Conservation (phyloP, 805 yeast species). For the Hermanozyma aechmeae region DNA sequence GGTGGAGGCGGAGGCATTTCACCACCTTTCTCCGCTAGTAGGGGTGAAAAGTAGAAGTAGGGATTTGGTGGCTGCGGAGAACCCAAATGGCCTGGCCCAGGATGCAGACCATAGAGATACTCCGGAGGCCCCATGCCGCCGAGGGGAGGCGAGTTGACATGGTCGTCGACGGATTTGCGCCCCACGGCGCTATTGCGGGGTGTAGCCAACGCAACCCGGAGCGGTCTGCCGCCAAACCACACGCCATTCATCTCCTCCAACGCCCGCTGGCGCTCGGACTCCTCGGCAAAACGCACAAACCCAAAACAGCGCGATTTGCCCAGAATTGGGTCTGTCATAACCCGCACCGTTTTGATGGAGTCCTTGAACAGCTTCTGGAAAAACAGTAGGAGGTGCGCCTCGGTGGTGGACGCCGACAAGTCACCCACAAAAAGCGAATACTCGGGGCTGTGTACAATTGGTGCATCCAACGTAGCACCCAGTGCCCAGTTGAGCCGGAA, state of each 20-base stretch:
- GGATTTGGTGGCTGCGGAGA: too few relatives aligned
- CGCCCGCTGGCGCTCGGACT: slow-evolving; percentile 59
- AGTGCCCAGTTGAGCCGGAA: slow-evolving; percentile 80
- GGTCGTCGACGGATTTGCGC: slow-evolving; percentile 4
- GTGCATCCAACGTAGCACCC: slow-evolving; percentile 67
- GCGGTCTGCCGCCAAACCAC: slow-evolving; percentile 70
- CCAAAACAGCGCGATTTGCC: slow-evolving; percentile 77
- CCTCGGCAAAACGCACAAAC: slow-evolving; percentile 67
- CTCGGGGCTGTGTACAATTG: slow-evolving; percentile 67
- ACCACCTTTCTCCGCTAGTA: too few relatives aligned
- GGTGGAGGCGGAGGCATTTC: too few relatives aligned
- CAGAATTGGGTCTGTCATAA: slow-evolving; percentile 77
- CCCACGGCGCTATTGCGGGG: slow-evolving; percentile 39
- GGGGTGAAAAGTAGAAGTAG: too few relatives aligned
- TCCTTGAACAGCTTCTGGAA: slow-evolving; percentile 56
- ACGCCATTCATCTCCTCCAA: slow-evolving; percentile 68
- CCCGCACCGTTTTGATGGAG: slow-evolving; percentile 70
- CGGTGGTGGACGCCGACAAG: slow-evolving; percentile 68
- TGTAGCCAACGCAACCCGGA: slow-evolving; percentile 72
- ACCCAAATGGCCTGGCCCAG: too few relatives aligned
- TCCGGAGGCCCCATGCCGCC: too few relatives aligned
- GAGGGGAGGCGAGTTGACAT: too few relatives aligned
- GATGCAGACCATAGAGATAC: too few relatives aligned
- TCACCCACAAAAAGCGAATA: slow-evolving; percentile 79
- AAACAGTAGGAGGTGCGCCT: slow-evolving; percentile 64